Conservation (phyloP, 2,329 filamentous ascomycete species). For the Cladosporium austrohemisphaericum region DNA sequence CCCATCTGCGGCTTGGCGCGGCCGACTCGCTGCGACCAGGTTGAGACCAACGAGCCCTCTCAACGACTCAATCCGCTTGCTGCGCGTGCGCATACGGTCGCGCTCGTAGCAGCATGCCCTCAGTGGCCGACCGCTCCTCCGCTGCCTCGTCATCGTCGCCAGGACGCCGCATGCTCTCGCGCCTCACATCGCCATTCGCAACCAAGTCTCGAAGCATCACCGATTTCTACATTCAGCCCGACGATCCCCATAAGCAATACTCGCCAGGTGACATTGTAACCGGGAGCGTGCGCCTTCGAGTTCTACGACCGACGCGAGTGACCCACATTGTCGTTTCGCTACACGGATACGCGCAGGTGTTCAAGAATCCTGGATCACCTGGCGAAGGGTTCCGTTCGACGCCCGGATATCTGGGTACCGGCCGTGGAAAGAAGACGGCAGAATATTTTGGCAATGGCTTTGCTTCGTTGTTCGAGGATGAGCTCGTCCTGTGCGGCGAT, state of each 20-base stretch:
- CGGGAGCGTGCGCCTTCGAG: slow-evolving; percentile 67
- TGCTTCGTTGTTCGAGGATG: slow-evolving; percentile 78
- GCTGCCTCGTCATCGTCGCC: slow-evolving; percentile 18
- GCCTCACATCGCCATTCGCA: slow-evolving; percentile 54
- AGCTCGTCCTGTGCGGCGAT: slow-evolving; percentile 74
- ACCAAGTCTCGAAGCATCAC: slow-evolving; percentile 61
- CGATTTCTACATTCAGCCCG: slow-evolving; percentile 73
- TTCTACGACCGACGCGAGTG: slow-evolving; percentile 70
- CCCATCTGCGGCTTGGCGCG: slow-evolving; percentile 12
- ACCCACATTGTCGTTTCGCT: slow-evolving; percentile 76
- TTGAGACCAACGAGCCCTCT: slow-evolving; percentile 2
- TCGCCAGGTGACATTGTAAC: slow-evolving; percentile 69
- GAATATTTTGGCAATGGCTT: slow-evolving; percentile 71
- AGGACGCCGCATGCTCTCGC: slow-evolving; percentile 45
- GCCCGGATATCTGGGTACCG: slow-evolving; percentile 36
- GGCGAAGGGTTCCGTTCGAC: slow-evolving; percentile 51
- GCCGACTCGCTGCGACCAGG: slow-evolving; percentile 9
- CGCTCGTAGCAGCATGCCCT: slow-evolving; percentile 16
- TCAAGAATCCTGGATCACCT: slow-evolving; percentile 62
- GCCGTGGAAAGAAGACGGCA: slow-evolving; percentile 48
- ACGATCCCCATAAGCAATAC: slow-evolving; percentile 76
- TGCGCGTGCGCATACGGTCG: slow-evolving; percentile 13
- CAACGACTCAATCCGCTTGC: background rate
- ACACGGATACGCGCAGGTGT: slow-evolving; percentile 75
- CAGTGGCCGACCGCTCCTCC: slow-evolving; percentile 13